phyloP scores from a whole-genome alignment of 352 stramenopile species.

The Globisporangium emineosum region DNA sequence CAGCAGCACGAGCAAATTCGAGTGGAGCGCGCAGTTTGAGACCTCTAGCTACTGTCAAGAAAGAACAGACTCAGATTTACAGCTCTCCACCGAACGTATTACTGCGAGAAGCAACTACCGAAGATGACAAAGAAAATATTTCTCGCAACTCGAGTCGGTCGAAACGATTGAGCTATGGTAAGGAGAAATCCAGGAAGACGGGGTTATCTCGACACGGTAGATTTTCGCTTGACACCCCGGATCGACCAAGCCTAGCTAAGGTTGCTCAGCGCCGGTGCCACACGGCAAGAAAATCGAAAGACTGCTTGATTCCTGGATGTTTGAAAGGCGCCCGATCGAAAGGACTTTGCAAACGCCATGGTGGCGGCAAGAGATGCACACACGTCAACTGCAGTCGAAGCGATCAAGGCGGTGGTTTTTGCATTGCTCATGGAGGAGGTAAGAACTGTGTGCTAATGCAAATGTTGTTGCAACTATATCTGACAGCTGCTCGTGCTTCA shows the following conservation, averaged over 20 bases:
- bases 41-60: not conserved
- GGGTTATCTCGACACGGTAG: constrained; percentile 21
- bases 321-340: constrained; percentile 72
- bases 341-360: constrained; percentile 84
- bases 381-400: constrained; percentile 52
- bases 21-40: not conserved
- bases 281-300: constrained; percentile 60
- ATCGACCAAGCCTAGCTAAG: not conserved
- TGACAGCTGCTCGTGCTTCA: constrained; percentile 7
- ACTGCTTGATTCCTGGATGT: constrained; percentile 67
- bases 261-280: constrained; percentile 24
- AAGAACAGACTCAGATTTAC: not conserved
- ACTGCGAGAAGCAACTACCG: not conserved
- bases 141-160: not conserved
- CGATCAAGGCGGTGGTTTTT: constrained; percentile 83
- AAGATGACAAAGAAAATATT: not conserved
- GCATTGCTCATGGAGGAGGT: constrained; percentile 80
- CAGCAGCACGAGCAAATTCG: not conserved
- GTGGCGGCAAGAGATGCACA: constrained; percentile 77
- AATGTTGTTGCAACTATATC: not conserved
- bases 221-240: constrained; percentile 33
- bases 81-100: not conserved
- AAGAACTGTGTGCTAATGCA: not conserved
- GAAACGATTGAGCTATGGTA: not conserved
- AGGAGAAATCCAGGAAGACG: not conserved